Conservation (phyloP, 2,329 filamentous ascomycete species). For the Simplicillium aogashimaense region DNA sequence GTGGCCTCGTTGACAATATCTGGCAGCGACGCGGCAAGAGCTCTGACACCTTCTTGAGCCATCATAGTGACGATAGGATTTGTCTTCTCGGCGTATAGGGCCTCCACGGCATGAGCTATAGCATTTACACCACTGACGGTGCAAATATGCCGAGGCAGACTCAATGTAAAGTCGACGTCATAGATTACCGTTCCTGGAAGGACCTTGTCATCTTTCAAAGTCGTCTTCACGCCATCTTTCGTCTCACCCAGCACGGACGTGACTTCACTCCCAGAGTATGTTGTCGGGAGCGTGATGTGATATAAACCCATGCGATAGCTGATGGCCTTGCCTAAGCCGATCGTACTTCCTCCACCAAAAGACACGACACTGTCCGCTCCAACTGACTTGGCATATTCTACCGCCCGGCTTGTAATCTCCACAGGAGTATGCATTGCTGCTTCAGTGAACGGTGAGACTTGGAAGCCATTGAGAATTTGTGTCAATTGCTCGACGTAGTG, state of each 20-base stretch:
- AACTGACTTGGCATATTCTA: constrained; percentile 31
- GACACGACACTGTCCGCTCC: constrained; percentile 45
- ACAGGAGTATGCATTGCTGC: constrained; percentile 55
- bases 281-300: constrained; percentile 49
- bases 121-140: constrained; percentile 54
- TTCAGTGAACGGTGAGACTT: constrained; percentile 28
- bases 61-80: constrained; percentile 51
- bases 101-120: constrained; percentile 50
- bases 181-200: constrained; percentile 53
- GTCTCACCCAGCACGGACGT: constrained; percentile 57
- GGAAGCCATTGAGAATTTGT: not conserved
- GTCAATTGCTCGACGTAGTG: not conserved
- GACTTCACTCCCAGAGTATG: constrained; percentile 54
- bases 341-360: constrained; percentile 52
- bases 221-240: constrained; percentile 45
- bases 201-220: constrained; percentile 46
- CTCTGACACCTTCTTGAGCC: constrained; percentile 45
- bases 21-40: constrained; percentile 43
- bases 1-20: constrained; percentile 35
- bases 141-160: constrained; percentile 40
- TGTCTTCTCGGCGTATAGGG: constrained; percentile 50
- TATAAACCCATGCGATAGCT: constrained; percentile 40
- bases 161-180: constrained; percentile 53
- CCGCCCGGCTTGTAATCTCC: constrained; percentile 43
- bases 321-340: constrained; percentile 48